These are phyloP conservation scores for Amyloporia xantha DNA, from an alignment of 768 basidiomycete species.

Conservation along the genomic window DNA sequence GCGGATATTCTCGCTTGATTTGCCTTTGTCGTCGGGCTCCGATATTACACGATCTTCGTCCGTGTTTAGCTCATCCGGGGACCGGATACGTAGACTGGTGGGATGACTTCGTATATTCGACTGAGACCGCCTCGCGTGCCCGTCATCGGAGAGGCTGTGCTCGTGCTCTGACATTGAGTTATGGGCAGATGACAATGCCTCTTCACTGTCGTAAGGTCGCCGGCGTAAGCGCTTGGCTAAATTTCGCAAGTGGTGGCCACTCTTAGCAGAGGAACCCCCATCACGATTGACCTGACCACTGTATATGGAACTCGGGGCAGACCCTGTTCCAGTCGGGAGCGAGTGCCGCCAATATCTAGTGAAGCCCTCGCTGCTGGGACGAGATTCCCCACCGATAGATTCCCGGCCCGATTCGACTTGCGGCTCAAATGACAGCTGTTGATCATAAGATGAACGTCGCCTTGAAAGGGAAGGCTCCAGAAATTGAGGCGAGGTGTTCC, in stretches of 20 bases:
- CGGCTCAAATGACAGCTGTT: constrained; percentile 54
- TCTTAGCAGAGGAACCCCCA: constrained; percentile 39
- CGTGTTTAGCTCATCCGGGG: constrained; percentile 4
- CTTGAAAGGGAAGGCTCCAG: constrained; percentile 34
- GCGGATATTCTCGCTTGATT: background rate
- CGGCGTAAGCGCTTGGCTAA: constrained; percentile 30
- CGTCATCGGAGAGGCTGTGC: constrained; percentile 18
- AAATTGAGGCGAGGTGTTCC: constrained; percentile 32
- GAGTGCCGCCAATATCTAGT: constrained; percentile 14
- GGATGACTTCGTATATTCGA: constrained; percentile 8
- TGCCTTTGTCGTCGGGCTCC: background rate
- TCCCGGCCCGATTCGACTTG: constrained; percentile 38
- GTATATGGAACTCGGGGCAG: constrained; percentile 25
- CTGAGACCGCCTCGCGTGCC: constrained; percentile 10
- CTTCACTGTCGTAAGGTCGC: constrained; percentile 37
- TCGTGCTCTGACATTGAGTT: constrained; percentile 43
- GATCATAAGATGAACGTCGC: constrained; percentile 37
- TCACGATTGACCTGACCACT: constrained; percentile 33
- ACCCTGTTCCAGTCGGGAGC: constrained; percentile 13
- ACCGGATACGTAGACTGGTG: constrained; percentile 10
- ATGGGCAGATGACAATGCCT: constrained; percentile 37
- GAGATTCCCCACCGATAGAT: constrained; percentile 40
- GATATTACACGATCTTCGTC: background rate
- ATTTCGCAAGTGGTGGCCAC: constrained; percentile 34
- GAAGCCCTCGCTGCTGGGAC: constrained; percentile 35